Evolutionary conservation across 345 rosid genomes (phyloP), one percentile per base, ranked within the genome.

Genomic region (Combretum micranthum): DNA sequence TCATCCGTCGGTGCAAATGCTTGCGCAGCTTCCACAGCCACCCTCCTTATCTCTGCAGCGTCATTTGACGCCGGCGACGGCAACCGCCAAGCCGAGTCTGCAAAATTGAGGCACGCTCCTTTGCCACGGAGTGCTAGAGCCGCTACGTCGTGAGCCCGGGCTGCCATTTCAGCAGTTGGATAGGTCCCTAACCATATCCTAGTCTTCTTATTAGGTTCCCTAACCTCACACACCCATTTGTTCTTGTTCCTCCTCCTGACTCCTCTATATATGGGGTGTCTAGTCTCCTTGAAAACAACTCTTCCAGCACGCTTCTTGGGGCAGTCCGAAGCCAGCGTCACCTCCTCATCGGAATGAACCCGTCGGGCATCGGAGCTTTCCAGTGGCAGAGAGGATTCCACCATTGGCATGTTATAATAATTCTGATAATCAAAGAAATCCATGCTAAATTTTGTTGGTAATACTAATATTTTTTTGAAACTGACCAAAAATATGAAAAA

Each of bases 111-210:
- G 3, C 75, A 60, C 23, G 71, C 81, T 2, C 70, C 45, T 17
- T 58, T 72, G 16, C 83, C 80, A 44, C 78, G 60, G 17, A 81
- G 69, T 2, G 83, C 79, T 57, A 67, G 53, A 9, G 76, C 80
- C 0, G 80, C 83, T 4, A 66, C 78, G 43, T 78, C 87, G 21
- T 82, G 71, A 16, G 84, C 84, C 60, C 69, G 72, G 2, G 83
- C 87, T 0, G 82, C 82, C 66, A 68, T 72, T 17, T 69, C 70
- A 0, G 82, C 80, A 3, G 64, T 42, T 4, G 69, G 45, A 64
- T 78, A 82, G 4, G 83, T 78, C 55, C 87, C 87, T 0, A 76
- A 53, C 82, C 87, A 82, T 13, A 76, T 65, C 15, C 83, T 63
- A 17, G 76, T 59, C 68, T 69, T 72, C 65, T 67, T 73, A 50